Base-by-base conservation (phyloP, 2,329 filamentous ascomycete genomes). In the Venturia pyrina region DNA sequence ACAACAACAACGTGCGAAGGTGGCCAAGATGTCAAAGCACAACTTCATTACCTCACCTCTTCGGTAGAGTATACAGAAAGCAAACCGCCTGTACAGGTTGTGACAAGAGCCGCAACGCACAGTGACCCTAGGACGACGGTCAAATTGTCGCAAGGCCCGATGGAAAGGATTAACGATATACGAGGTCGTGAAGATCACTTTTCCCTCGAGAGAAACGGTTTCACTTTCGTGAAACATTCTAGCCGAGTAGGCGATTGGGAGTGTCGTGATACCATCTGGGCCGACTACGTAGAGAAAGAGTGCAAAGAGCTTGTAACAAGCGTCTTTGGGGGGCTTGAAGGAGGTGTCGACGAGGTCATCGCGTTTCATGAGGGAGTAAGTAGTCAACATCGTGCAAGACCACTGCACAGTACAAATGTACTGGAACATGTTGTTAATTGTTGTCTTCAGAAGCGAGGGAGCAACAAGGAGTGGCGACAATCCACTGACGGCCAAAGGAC, bases 1-100 rank as follows among this genome's bases (percentile, higher is more conserved):
- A 37, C 53, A n/a, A 5, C 8, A 8, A 37, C 53, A n/a, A 5
- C 15, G 7, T 8, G 53, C 28, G 32, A 37, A 37, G 53, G 28
- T 37, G 17, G 28, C 6, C 53, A 65, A 53, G 62, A 67, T 59
- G 66, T 73, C 11, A 37, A 70, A 40, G 71, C 71, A 8, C 69
- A 68, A 41, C 65, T 73, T 5, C 69, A 70, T 34, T 74, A 73
- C 66, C 69, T 73, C n/a, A 69, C 70, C 32, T 67, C 71, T 46
- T 68, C 70, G 43, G 69, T 70, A 10, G 66, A 71, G 4, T 73
- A 73, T 65, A 63, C 70, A 1, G 68, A 63, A 11, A 66, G 68
- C 21, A 72, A 72, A 62, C 72, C 71, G 43, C 37, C 63, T n/a
- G 44, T 72, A 2, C 71, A 73, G 60, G 68, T 72, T n/a, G 71